phyloP scores from a whole-genome alignment of 495 filamentous ascomycete genomes.

The Podospora anserina region DNA sequence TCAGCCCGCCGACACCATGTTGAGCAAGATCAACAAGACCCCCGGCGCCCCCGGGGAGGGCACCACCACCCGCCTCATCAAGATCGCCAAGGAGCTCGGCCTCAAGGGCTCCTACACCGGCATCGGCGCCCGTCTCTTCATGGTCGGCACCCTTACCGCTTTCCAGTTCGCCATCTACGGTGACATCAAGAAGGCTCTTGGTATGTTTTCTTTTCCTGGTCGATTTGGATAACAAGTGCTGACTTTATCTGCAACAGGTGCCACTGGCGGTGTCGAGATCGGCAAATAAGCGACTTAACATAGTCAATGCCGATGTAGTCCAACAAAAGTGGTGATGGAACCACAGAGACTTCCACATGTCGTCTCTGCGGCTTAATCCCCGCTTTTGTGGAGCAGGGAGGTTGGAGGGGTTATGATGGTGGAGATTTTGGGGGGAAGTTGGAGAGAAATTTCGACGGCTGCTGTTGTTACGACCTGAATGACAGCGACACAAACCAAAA shows the following conservation, averaged over 20 bases:
- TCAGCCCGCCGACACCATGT: slow-evolving; percentile 98
- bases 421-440: not conserved
- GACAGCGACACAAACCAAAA: not conserved
- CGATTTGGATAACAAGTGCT: not conserved
- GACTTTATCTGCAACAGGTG: slow-evolving; percentile 43
- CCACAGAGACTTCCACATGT: not conserved
- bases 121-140: slow-evolving; percentile 91
- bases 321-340: slow-evolving; percentile 8
- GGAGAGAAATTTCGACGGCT: not conserved
- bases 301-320: not conserved
- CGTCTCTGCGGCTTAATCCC: slow-evolving; percentile 1
- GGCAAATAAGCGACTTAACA: slow-evolving; percentile 37
- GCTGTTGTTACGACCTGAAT: not conserved
- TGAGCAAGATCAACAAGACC: slow-evolving; percentile 99
- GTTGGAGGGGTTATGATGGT: not conserved
- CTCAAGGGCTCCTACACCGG: slow-evolving; percentile 82
- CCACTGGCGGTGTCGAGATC: slow-evolving; percentile 78
- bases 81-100: slow-evolving; percentile 94
- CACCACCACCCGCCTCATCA: slow-evolving; percentile 84
- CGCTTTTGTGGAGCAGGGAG: slow-evolving; percentile 4
- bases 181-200: slow-evolving; percentile 17
- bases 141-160: slow-evolving; percentile 74
- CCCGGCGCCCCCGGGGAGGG: slow-evolving; percentile 93
- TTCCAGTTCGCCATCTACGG: slow-evolving; percentile 98
- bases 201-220: slow-evolving; percentile 7